Percentiles rank a stretch among this genome's conserved stretches.
These are phyloP conservation scores for Rhizopogon vesiculosus DNA, from an alignment of 768 basidiomycete species.

Conservation along the genomic window DNA sequence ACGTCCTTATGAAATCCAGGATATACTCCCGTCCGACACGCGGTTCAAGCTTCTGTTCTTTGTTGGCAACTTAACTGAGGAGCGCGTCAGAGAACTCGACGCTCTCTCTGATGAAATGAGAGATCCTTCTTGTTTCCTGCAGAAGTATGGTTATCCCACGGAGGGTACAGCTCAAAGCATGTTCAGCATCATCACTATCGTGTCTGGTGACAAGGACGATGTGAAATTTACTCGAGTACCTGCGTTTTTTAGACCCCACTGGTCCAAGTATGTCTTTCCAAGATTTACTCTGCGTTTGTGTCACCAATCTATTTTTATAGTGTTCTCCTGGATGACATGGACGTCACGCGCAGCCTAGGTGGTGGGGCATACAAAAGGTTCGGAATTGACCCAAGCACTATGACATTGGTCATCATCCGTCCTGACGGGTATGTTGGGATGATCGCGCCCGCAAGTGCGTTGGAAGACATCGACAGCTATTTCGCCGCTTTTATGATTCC, in stretches of 20 bases:
- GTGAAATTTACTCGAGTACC: constrained; percentile 31
- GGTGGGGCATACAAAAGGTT: constrained; percentile 30
- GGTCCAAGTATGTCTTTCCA: constrained; percentile 32
- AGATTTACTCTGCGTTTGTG: neutral
- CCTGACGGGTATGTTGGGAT: constrained; percentile 39
- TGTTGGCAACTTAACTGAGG: constrained; percentile 21
- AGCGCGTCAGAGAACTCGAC: constrained; percentile 15
- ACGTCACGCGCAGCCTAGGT: constrained; percentile 24
- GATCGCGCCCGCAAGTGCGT: constrained; percentile 22
- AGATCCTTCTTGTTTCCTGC: constrained; percentile 21
- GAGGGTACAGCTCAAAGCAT: constrained; percentile 17
- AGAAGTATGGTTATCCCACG: constrained; percentile 16
- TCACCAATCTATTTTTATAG: constrained; percentile 13
- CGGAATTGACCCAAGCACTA: constrained; percentile 23
- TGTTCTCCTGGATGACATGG: constrained; percentile 32
- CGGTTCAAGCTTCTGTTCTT: constrained; percentile 35
- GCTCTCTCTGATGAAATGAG: constrained; percentile 22
- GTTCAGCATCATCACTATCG: constrained; percentile 26
- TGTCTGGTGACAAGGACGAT: constrained; percentile 24
- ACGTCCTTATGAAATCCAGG: constrained; percentile 35
- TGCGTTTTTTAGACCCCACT: constrained; percentile 31
- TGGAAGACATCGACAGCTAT: constrained; percentile 39
- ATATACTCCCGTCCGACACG: constrained; percentile 31
- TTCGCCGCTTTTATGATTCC: constrained; percentile 41
- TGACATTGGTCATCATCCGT: constrained; percentile 32